Conservation (phyloP, 1,139 yeast species). For the Saccharomyces hybrid region DNA sequence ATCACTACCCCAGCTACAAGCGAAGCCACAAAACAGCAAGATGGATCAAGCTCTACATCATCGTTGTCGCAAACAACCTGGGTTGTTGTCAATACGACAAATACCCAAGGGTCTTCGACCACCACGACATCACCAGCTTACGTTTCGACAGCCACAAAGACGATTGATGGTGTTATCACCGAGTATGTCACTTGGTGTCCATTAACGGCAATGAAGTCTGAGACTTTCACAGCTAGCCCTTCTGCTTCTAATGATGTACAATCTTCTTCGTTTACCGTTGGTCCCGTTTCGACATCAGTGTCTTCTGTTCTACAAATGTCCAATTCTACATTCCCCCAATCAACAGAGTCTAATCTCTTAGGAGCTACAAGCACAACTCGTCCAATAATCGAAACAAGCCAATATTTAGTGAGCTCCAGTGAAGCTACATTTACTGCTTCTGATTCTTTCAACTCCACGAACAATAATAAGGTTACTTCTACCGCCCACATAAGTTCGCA, state of each 20-base stretch:
- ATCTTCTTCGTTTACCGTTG: not conserved
- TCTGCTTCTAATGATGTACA: not conserved
- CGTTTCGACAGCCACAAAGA: constrained; percentile 35
- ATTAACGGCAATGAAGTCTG: constrained; percentile 5
- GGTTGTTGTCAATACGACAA: not conserved
- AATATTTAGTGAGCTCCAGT: not conserved
- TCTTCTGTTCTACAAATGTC: not conserved
- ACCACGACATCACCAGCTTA: constrained; percentile 13
- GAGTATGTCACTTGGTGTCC: constrained; percentile 47
- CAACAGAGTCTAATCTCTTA: not conserved
- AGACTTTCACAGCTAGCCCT: not conserved
- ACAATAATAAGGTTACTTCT: not conserved
- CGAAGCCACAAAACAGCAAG: not conserved
- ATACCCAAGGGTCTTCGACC: not conserved
- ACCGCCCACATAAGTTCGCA: not conserved
- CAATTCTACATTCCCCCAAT: not conserved
- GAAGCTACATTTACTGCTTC: not conserved
- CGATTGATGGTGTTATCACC: constrained; percentile 39
- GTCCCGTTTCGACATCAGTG: not conserved
- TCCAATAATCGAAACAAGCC: not conserved
- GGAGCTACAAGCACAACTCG: not conserved
- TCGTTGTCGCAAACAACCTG: not conserved
- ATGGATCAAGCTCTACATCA: not conserved
- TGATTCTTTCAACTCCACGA: not conserved
- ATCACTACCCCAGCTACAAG: not conserved